Evolutionary conservation across 139 green algal species (phyloP), one percentile per base, ranked within the genome.

Genomic region (Coelastrella sp.): DNA sequence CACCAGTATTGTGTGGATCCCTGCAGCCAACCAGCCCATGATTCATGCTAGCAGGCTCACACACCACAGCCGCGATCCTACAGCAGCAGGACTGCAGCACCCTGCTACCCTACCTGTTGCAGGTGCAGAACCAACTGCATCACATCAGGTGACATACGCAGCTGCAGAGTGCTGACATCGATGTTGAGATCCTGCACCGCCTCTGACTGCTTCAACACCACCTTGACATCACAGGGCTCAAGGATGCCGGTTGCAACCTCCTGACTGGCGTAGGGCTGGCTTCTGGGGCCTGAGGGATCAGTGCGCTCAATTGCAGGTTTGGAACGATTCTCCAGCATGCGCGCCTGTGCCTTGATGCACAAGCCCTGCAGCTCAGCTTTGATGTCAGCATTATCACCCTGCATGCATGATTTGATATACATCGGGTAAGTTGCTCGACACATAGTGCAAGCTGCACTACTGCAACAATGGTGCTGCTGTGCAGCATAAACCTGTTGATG

Each of bases 101-200:
- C 20, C 20, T 78, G 72, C 35, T 49, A 49, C 35, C 35, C 35
- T 14, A 91, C 87, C 87, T 92, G 61, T 27, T 92, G 88, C 93
- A 75, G 79, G 66, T 87, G 90, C 85, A 89, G 60, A n/a, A 94
- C 27, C 86, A 98, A 92, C 76, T 96, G 93, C 74, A 97, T 74
- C 8, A 96, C 91, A 58, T 96, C 94, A 5, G 95, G 93, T 0
- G 96, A 96, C 85, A 99, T 35, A 22, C 91, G 88, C 63, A 98
- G 35, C 11, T 92, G 78, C 8, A 97, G 17, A 68, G 96, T 91
- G 0, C 87, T 90, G 8, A 92, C 25, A 17, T 90, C 78, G 24
- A 89, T 24, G 7, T 7, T 22, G 14, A 90, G 15, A 7, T 90
- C 59, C 58, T 76, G 58, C 83, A 87, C 59, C 7, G 57, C 65